Evolutionary conservation across 202 grass and related monocot genomes (phyloP).

Genomic region (Zizania palustris): DNA sequence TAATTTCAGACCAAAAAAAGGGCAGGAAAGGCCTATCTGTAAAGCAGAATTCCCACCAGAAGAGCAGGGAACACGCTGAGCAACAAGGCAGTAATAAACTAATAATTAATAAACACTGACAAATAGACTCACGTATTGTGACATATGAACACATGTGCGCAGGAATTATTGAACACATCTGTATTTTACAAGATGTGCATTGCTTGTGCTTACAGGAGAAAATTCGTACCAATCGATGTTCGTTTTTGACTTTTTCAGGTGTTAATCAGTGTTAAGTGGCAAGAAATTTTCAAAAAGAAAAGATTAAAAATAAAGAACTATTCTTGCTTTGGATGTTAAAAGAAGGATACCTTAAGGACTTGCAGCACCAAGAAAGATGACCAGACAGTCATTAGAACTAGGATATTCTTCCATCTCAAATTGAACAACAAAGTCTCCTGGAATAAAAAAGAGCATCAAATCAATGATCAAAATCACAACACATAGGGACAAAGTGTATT

Average conservation of each 20-base stretch:
- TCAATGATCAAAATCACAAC: constrained; percentile 8
- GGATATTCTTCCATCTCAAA: constrained; percentile 81
- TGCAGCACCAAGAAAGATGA: constrained; percentile 75
- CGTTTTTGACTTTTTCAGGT: not conserved
- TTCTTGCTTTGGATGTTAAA: no score
- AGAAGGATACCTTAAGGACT: constrained; percentile 69
- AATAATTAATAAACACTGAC: not conserved
- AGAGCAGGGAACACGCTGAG: not conserved
- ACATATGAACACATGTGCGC: constrained; percentile 1
- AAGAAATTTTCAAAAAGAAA: constrained; percentile 2
- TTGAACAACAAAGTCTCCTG: constrained; percentile 87
- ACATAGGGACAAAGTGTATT: constrained; percentile 23
- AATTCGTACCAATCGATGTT: not conserved
- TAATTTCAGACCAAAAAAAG: constrained; percentile 16
- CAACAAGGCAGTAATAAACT: not conserved
- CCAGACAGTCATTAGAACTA: constrained; percentile 77
- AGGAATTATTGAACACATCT: not conserved
- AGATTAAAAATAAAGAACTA: not conserved
- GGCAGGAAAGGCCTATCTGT: not conserved
- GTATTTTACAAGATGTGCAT: not conserved
- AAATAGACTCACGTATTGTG: not conserved
- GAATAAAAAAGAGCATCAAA: constrained; percentile 9
- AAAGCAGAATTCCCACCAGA: not conserved
- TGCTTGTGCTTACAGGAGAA: not conserved
- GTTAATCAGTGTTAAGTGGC: not conserved